phyloP scores from a whole-genome alignment of 371 early-diverging fungal species.

The Mucor indicus region DNA sequence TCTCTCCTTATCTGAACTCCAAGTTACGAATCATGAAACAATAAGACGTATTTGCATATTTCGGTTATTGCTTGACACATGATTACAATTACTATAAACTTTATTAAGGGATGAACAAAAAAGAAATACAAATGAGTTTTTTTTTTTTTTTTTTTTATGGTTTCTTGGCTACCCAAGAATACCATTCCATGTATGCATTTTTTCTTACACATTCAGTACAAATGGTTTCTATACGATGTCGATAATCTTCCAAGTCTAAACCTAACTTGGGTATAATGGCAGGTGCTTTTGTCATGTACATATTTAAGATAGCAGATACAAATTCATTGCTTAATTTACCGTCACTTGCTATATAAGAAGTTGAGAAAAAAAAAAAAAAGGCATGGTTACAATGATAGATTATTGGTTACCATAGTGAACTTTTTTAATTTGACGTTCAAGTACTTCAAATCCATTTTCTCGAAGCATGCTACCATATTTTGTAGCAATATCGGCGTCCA shows the following conservation, averaged over 20 bases:
- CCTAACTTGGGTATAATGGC: slow-evolving; percentile 26
- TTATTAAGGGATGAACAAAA: too few relatives aligned
- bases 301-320: slow-evolving; percentile 15
- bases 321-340: slow-evolving; percentile 31
- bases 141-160: too few relatives aligned
- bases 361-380: background rate
- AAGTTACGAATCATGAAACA: too few relatives aligned
- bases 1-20: too few relatives aligned
- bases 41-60: too few relatives aligned
- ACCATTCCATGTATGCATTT: slow-evolving; percentile 29
- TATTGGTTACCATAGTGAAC: slow-evolving; percentile 25
- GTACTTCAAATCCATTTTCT: slow-evolving; percentile 19
- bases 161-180: slow-evolving; percentile 12
- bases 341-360: slow-evolving; percentile 13
- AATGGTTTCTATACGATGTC: slow-evolving; percentile 37
- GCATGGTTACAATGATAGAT: background rate
- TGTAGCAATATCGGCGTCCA: slow-evolving; percentile 24
- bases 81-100: too few relatives aligned
- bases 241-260: slow-evolving; percentile 31
- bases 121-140: too few relatives aligned
- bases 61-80: too few relatives aligned
- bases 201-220: slow-evolving; percentile 38
- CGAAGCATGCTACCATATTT: slow-evolving; percentile 18
- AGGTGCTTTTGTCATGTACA: background rate
- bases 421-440: slow-evolving; percentile 22